Evolutionary conservation across 495 filamentous ascomycete genomes (phyloP), one percentile per base, ranked within the genome.

Genomic region (Extremus antarcticus): DNA sequence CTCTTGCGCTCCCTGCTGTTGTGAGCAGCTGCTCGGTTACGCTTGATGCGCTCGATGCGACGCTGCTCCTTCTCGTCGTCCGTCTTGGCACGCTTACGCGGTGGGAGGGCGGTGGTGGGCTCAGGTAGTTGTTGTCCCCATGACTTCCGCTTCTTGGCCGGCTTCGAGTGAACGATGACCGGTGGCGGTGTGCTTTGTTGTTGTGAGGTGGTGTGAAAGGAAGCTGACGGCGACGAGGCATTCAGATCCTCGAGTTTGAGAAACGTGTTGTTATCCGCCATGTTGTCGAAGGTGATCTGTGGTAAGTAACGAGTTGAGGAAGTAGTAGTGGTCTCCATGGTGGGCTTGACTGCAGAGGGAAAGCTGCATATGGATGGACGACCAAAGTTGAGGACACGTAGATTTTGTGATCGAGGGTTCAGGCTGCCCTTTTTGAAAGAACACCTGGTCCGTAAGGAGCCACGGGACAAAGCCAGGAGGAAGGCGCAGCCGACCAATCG

Each of bases 51-150:
- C 74, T 98, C 92, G 61, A 97, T 91, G 50, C 92, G 87, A 46
- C 92, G 85, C 71, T 98, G 92, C 71, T 97, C 92, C 71, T 98
- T 98, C 70, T 98, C 92, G 67, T 95, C 92, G 53, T 68, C 90
- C 24, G 92, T 98, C 79, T 96, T 98, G 63, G 92, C 92, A 56
- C 92, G 90, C 80, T 98, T 98, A 55, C 91, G 83, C 54, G 92
- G 92, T 60, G 92, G 92, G 24, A 98, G 79, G 63, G 94, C 95
- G 40, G 92, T 98, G 78, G 92, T 98, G 20, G 92, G 92, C 63
- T 88, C 87, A 22, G 92, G 92, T 45, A 98, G 83, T 72, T 94
- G 86, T 72, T 98, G 92, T 61, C 92, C 92, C 92, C 92, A 98
- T 55, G 91, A 95, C 76, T 97, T 98, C 69, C 92, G 78, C 79